phyloP scores from a whole-genome alignment of 2,329 filamentous ascomycete genomes.

The Dothidotthia symphoricarpi region DNA sequence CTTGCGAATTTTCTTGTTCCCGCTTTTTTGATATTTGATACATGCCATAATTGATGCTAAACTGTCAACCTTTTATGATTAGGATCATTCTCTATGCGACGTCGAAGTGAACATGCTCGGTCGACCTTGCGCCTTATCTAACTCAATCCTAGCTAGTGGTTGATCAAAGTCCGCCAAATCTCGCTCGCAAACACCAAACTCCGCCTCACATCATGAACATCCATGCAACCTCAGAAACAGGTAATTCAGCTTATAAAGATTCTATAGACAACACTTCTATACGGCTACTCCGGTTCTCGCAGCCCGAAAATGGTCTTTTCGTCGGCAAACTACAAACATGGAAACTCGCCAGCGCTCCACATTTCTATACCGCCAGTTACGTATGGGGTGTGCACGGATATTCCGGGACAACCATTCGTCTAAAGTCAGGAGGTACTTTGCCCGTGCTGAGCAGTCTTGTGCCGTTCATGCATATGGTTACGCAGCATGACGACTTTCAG shows the following conservation, averaged over 20 bases:
- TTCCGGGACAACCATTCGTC: slow-evolving; percentile 8
- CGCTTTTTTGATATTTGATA: too few species aligned
- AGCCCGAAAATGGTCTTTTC: slow-evolving; percentile 9
- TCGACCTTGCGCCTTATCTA: too few species aligned
- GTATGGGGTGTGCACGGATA: slow-evolving; percentile 25
- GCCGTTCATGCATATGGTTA: slow-evolving; percentile 26
- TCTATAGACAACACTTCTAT: slow-evolving; percentile 18
- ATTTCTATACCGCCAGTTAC: slow-evolving; percentile 32
- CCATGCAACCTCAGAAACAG: too few species aligned
- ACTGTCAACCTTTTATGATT: too few species aligned
- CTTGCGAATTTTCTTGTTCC: too few species aligned
- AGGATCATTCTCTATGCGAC: too few species aligned
- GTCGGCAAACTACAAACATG: slow-evolving; percentile 23
- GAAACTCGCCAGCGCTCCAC: slow-evolving; percentile 22
- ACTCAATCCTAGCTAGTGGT: too few species aligned
- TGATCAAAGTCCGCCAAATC: too few species aligned
- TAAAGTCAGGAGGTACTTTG: slow-evolving; percentile 17
- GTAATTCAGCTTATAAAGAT: slow-evolving; percentile 5
- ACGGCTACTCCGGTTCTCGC: slow-evolving; percentile 24
- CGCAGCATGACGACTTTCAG: slow-evolving; percentile 19
- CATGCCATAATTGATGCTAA: too few species aligned
- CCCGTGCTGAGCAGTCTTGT: slow-evolving; percentile 22
- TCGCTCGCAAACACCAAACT: too few species aligned
- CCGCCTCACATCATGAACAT: too few species aligned
- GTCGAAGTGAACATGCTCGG: too few species aligned